phyloP scores from a whole-genome alignment of 2,329 filamentous ascomycete genomes.

The Macrophomina tecta region DNA sequence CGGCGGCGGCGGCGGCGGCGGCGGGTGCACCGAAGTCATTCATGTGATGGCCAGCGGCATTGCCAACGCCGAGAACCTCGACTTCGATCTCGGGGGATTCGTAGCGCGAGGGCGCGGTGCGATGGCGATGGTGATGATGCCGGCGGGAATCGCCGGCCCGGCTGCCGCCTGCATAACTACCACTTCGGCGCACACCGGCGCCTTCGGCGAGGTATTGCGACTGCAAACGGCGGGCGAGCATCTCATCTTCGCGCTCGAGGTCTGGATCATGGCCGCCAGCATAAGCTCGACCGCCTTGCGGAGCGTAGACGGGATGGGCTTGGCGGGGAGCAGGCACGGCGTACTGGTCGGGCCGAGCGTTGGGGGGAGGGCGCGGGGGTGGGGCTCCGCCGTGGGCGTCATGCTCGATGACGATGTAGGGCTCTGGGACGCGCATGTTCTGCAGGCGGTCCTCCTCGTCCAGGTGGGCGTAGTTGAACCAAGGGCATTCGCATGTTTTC shows the following conservation, averaged over 20 bases:
- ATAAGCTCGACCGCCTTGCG: slow-evolving; percentile 35
- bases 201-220: slow-evolving; percentile 45
- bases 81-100: slow-evolving; percentile 38
- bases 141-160: slow-evolving; percentile 36
- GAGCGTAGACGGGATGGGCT: slow-evolving; percentile 32
- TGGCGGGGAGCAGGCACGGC: slow-evolving; percentile 39
- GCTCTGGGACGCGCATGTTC: slow-evolving; percentile 42
- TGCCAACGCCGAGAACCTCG: slow-evolving; percentile 58
- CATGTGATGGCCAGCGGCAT: slow-evolving; percentile 64
- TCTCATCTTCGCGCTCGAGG: slow-evolving; percentile 54
- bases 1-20: slow-evolving; percentile 52
- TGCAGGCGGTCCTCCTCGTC: slow-evolving; percentile 58
- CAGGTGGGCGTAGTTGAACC: slow-evolving; percentile 68
- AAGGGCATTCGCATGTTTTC: slow-evolving; percentile 83
- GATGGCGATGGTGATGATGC: slow-evolving; percentile 5
- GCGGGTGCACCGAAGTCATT: slow-evolving; percentile 53
- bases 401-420: slow-evolving; percentile 58
- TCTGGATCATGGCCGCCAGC: slow-evolving; percentile 36
- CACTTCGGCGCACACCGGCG: slow-evolving; percentile 5
- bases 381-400: slow-evolving; percentile 45
- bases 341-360: slow-evolving; percentile 37
- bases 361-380: slow-evolving; percentile 34
- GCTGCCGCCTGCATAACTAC: not conserved
- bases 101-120: slow-evolving; percentile 4
- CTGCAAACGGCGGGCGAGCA: slow-evolving; percentile 59